Conservation (phyloP, 2,329 filamentous ascomycete genomes). For the Lasiodiplodia citricola region DNA sequence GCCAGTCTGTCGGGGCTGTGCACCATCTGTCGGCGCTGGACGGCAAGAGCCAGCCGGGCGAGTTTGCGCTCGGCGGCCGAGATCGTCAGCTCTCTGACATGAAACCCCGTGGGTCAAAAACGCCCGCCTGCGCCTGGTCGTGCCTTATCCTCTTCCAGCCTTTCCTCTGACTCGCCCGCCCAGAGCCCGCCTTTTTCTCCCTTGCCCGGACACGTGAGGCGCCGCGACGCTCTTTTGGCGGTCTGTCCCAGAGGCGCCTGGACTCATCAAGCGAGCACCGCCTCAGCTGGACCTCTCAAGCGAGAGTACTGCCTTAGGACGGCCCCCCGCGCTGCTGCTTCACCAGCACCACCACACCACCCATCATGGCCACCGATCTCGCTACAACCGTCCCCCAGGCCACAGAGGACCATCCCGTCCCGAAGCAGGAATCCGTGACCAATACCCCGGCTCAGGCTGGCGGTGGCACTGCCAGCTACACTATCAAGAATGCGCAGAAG, state of each 20-base stretch:
- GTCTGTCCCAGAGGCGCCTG: slow-evolving; percentile 4
- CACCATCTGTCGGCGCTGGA: neutral
- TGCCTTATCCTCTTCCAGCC: slow-evolving; percentile 15
- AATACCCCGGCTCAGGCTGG: slow-evolving; percentile 38
- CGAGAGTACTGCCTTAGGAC: neutral
- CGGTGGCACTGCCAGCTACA: slow-evolving; percentile 41
- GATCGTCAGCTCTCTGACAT: slow-evolving; percentile 22
- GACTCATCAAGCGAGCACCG: slow-evolving; percentile 5
- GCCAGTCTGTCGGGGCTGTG: slow-evolving; percentile 13
- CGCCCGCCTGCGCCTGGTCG: slow-evolving; percentile 10
- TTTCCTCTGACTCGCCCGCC: slow-evolving; percentile 15
- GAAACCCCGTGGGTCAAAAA: slow-evolving; percentile 22
- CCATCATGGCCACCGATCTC: slow-evolving; percentile 17
- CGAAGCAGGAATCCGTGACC: slow-evolving; percentile 2
- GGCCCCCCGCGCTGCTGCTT: slow-evolving; percentile 1
- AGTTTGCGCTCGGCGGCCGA: slow-evolving; percentile 18
- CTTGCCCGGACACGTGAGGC: slow-evolving; percentile 12
- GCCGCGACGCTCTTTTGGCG: slow-evolving; percentile 11
- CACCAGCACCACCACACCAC: neutral
- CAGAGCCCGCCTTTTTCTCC: neutral
- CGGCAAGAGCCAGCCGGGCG: slow-evolving; percentile 1
- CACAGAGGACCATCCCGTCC: neutral
- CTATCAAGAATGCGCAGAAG: slow-evolving; percentile 34
- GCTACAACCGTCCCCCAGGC: slow-evolving; percentile 18
- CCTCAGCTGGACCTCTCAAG: neutral